These are phyloP conservation scores for Tricholomella constricta DNA, from an alignment of 768 basidiomycete genomes.

Conservation along the genomic window DNA sequence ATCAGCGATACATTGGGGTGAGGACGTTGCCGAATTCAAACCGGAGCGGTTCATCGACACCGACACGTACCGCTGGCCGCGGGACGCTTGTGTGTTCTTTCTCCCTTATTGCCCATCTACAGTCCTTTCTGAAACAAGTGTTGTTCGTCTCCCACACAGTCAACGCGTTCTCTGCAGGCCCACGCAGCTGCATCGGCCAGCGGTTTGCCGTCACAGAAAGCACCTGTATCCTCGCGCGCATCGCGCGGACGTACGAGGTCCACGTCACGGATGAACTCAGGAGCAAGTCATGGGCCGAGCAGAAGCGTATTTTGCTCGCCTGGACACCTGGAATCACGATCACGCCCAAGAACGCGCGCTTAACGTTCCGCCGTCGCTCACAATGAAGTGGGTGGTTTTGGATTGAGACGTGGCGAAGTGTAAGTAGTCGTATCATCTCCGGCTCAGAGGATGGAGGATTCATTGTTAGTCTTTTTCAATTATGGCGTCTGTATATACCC, in stretches of 20 bases:
- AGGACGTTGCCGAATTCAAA: constrained; percentile 44
- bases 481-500: no score
- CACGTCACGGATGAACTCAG: constrained; percentile 38
- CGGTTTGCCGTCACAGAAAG: constrained; percentile 47
- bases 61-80: constrained; percentile 50
- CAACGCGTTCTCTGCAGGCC: constrained; percentile 46
- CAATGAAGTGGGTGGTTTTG: no score
- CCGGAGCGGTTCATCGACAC: constrained; percentile 56
- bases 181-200: constrained; percentile 51
- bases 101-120: not conserved
- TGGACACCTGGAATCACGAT: constrained; percentile 41
- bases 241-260: constrained; percentile 44
- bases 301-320: constrained; percentile 31
- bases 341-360: constrained; percentile 33
- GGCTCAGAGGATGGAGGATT: no score
- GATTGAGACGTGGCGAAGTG: no score
- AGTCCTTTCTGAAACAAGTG: not conserved
- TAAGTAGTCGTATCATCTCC: no score
- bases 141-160: constrained; percentile 27
- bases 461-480: no score
- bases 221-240: constrained; percentile 42
- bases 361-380: constrained; percentile 17
- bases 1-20: constrained; percentile 52
- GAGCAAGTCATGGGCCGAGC: constrained; percentile 28
- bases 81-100: constrained; percentile 45